These are phyloP conservation scores for Brasenia schreberi DNA, from an alignment of 164 flowering plant genomes.

Conservation along the genomic window DNA sequence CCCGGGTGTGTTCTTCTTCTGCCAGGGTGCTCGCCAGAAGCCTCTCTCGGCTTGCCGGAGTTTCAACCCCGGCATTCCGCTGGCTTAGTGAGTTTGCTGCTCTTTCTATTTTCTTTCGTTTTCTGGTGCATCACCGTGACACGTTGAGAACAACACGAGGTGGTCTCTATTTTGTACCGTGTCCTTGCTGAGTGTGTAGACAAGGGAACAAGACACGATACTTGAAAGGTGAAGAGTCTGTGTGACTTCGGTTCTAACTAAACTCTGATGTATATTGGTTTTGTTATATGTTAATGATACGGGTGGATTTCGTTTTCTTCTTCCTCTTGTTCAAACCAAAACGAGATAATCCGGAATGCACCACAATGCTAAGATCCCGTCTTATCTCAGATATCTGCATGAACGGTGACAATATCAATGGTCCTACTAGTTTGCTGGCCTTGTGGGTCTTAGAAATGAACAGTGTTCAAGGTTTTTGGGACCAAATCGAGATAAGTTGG, in stretches of 20 bases:
- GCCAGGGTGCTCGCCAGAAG: conserved; percentile 78
- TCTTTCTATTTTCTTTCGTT: not conserved
- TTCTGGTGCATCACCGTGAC: too few species aligned
- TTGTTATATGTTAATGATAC: not conserved
- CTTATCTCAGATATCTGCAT: not conserved
- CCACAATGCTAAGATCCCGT: not conserved
- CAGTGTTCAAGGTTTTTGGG: too few species aligned
- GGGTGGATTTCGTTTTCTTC: not conserved
- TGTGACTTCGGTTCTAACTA: too few species aligned
- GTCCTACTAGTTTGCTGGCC: not conserved
- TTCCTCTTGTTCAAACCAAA: not conserved
- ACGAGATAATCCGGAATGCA: not conserved
- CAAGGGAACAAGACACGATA: too few species aligned
- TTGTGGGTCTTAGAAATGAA: too few species aligned
- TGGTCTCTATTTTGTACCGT: too few species aligned
- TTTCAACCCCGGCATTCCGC: conserved; percentile 51
- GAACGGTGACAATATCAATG: not conserved
- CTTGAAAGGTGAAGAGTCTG: too few species aligned
- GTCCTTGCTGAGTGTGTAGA: too few species aligned
- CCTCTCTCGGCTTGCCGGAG: conserved; percentile 39
- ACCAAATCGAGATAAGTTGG: too few species aligned
- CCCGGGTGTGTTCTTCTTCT: conserved; percentile 56
- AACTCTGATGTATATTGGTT: not conserved
- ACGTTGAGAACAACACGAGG: too few species aligned
- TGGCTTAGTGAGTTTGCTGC: not conserved